phyloP scores from a whole-genome alignment of 495 filamentous ascomycete species.

The Achaetomiella virescens region DNA sequence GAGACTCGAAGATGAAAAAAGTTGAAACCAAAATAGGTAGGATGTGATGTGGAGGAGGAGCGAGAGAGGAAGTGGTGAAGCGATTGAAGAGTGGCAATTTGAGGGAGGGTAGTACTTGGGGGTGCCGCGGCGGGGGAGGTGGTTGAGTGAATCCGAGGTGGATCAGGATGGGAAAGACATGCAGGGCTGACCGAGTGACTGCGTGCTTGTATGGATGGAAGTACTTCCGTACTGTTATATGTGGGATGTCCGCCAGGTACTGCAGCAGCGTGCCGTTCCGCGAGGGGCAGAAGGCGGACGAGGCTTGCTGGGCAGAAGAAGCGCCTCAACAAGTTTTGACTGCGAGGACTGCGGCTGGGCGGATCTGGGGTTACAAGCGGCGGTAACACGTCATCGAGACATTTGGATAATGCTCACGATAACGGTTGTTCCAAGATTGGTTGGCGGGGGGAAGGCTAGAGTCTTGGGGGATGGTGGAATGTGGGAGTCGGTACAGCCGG shows the following conservation, averaged over 20 bases:
- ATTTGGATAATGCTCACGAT: constrained; percentile 32
- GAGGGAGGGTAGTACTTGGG: constrained; percentile 24
- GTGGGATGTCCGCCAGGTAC: constrained; percentile 33
- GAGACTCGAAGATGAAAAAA: constrained; percentile 16
- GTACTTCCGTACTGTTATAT: constrained; percentile 24
- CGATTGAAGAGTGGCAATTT: constrained; percentile 31
- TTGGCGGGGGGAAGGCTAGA: background rate
- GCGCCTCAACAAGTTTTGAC: constrained; percentile 1
- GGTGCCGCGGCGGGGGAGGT: constrained; percentile 26
- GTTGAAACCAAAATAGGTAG: constrained; percentile 13
- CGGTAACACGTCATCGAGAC: constrained; percentile 40
- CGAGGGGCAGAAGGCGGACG: constrained; percentile 24
- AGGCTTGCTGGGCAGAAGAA: constrained; percentile 19
- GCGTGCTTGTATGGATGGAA: constrained; percentile 8
- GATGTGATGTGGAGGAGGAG: constrained; percentile 17
- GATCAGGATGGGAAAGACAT: constrained; percentile 37
- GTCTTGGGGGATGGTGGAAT: background rate
- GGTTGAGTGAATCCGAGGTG: constrained; percentile 28
- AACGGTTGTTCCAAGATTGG: constrained; percentile 17
- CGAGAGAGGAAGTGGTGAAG: constrained; percentile 16
- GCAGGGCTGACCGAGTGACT: constrained; percentile 27
- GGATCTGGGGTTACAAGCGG: constrained; percentile 26
- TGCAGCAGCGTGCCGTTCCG: constrained; percentile 32
- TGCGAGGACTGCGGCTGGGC: constrained; percentile 20
- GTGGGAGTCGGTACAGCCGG: background rate